Percentiles rank a stretch among this genome's conserved stretches.
Conservation (phyloP, 371 early-diverging fungal species). For the Saksenaea vasiformis region DNA sequence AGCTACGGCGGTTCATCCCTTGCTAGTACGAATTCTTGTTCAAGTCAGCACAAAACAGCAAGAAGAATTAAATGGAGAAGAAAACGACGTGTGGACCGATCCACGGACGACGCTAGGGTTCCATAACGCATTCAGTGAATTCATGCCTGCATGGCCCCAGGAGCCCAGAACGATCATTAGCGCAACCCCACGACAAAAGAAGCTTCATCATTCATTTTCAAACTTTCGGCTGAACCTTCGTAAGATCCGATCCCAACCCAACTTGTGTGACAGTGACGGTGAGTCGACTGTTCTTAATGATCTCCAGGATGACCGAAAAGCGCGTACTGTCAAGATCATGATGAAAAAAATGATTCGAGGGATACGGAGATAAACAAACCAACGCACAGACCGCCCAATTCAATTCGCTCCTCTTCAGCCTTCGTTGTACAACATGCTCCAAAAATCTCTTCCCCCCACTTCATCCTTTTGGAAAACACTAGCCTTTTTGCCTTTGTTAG, state of each 20-base stretch:
- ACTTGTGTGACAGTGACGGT: background rate
- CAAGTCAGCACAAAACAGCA: background rate
- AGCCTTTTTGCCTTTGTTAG: background rate
- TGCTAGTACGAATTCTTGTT: background rate
- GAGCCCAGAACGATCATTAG: background rate
- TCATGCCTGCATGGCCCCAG: background rate
- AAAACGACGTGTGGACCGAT: background rate
- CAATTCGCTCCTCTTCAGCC: background rate
- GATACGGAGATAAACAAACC: slow-evolving; percentile 2
- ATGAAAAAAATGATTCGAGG: slow-evolving; percentile 1
- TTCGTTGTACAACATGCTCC: background rate
- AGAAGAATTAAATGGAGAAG: background rate
- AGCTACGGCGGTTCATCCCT: background rate
- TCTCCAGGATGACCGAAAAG: background rate
- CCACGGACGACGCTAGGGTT: background rate
- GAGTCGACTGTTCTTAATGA: background rate
- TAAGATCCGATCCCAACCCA: slow-evolving; percentile 1
- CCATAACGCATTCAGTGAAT: background rate
- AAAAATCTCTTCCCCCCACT: background rate
- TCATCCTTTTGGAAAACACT: background rate
- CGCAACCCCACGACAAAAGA: background rate
- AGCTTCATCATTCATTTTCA: background rate
- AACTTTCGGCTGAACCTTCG: background rate
- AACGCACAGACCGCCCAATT: background rate
- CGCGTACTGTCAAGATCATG: background rate